phyloP scores from a whole-genome alignment of 1,284 basidiomycete genomes.

The Schizopora paradoxa region DNA sequence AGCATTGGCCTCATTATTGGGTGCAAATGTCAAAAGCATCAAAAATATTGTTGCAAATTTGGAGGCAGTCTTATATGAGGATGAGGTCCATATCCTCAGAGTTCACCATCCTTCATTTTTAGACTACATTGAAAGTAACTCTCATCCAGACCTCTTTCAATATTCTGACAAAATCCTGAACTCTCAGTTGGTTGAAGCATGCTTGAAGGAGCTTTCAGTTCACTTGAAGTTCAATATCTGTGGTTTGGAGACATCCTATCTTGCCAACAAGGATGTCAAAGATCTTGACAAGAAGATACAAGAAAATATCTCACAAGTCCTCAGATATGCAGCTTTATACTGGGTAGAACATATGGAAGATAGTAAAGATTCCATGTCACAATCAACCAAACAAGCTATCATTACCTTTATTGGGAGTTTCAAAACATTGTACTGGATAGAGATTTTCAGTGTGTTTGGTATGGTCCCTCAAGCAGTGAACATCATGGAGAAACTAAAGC shows the following conservation, averaged over 20 bases:
- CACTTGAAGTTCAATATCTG: slow-evolving; percentile 33
- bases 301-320: slow-evolving; percentile 18
- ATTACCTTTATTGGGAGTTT: background rate
- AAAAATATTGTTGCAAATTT: background rate
- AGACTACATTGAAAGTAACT: background rate
- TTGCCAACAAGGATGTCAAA: slow-evolving; percentile 20
- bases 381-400: background rate
- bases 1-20: background rate
- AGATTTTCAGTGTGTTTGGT: background rate
- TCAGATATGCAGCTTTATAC: slow-evolving; percentile 25
- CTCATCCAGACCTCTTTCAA: background rate
- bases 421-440: slow-evolving; percentile 1
- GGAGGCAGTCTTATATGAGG: slow-evolving; percentile 1
- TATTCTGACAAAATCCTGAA: too few species aligned
- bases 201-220: too few species aligned
- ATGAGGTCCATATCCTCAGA: slow-evolving; percentile 1
- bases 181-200: too few species aligned
- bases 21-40: background rate
- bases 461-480: background rate
- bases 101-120: slow-evolving; percentile 8
- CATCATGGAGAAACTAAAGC: background rate
- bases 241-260: slow-evolving; percentile 24
- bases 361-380: background rate
- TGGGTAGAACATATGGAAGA: slow-evolving; percentile 24
- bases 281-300: slow-evolving; percentile 18